Base-by-base conservation (phyloP, 768 basidiomycete species). In the Cystobasidium tubakii region DNA sequence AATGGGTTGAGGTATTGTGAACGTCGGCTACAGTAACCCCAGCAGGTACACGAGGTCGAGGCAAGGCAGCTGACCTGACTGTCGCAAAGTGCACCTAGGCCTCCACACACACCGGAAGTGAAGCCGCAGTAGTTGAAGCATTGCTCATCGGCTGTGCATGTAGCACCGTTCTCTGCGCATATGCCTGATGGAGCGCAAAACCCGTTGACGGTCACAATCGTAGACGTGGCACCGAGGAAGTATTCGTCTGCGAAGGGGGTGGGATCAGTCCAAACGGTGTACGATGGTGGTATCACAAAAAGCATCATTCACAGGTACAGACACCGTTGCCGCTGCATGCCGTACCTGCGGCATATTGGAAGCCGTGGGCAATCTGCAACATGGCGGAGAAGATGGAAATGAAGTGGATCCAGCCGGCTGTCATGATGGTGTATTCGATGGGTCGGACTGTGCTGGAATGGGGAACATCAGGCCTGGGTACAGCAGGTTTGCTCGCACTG, bases 41-140 rank as follows among this genome's bases (percentile, higher is more conserved):
- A 17, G 17, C 42, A 42, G 42, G 42, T 42, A 42, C 42, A 42
- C n/a, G n/a, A 42, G 17, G 17, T 42, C 17, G 17, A 42, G 42
- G 17, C 42, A 17, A 42, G 42, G n/a, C n/a, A n/a, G 17, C 42
- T 17, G 42, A 50, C 46, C 46, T 50, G 46, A n/a, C 46, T 50
- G 46, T 50, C 21, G 46, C 46, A 50, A 50, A 21, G 46, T 17
- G 46, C 46, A 21, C 46, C 46, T 15, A 50, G 10, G 21, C 46
- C 46, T 9, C 46, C 46, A 19, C 46, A 50, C 21, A 50, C 46
- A 4, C 46, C 46, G 21, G 46, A 50, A 21, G 46, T 50, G 46
- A 50, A 50, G n/a, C 46, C 46, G n/a, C 46, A 50, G n/a, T 50
- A 50, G 21, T 50, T 50, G 46, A 50, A 50, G 46, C 46, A 50